Evolutionary conservation across 306 rosid species (phyloP), one percentile per base, ranked within the genome.

Genomic region (Cajanus cajan): DNA sequence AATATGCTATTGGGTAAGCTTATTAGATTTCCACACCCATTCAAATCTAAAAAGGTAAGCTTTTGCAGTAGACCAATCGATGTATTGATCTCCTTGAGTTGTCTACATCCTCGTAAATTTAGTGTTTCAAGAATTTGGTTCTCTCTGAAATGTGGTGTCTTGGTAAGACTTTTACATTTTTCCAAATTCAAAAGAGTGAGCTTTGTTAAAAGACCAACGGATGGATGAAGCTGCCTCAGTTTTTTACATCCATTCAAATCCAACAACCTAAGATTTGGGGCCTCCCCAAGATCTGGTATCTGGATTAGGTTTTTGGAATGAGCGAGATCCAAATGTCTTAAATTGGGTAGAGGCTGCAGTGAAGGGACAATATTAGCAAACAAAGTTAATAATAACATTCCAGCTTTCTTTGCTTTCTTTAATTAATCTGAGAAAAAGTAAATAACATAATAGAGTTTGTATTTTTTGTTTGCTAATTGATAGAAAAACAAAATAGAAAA

Each of bases 1-100:
- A 54, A 44, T 15, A 81, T 21, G 45, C 1, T 57, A 4, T 33
- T 43, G 36, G 84, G 80, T 18, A 81, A 5, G 31, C 54, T 66
- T n/a, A 10, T 10, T 3, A 81, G 41, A 33, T 6, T 57, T 52
- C 1, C 34, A 40, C 84, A 74, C 31, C 31, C 1, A 28, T 28
- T 1, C 74, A 80, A 39, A 72, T 25, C 25, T 4, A 52, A 77
- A 14, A 0, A 0, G 0, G 2, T 15, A 0, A 48, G 11, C 21
- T 48, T 15, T 48, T 8, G 6, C 15, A 48, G 8, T 5, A 48
- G 21, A 15, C 54, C 54, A 1, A 48, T 6, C 8, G 54, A 48
- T 48, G 54, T 8, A 48, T 48, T 0, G 36, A 55, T 55, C 15
- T 21, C 1, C n/a, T 18, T 55, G n/a, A 55, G 28, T 3, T 52